Evolutionary conservation across 768 basidiomycete species (phyloP), one percentile per base, ranked within the genome.

Genomic region (Leucocoprinus sp.): DNA sequence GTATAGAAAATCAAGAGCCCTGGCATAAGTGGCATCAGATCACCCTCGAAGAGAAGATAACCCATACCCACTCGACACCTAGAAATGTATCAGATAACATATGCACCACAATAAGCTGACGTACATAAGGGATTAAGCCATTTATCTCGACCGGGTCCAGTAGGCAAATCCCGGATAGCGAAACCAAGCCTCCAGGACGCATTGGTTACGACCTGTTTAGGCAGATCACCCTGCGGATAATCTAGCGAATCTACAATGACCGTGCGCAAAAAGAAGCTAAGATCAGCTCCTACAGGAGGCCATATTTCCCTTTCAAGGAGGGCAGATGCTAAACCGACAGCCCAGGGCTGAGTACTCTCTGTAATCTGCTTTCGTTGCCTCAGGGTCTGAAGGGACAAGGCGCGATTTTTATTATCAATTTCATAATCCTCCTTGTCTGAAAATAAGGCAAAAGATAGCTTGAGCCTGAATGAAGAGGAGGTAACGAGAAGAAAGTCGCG

Each of bases 1-100:
- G 57, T 88, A 89, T 11, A 95, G 64, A 57, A 93, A 95, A 59
- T 93, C 92, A 34, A 95, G 60, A 5, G 92, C 90, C 59, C 87
- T 89, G 52, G 4, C 15, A 42, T 53, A 22, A 23, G 39, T 51
- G 17, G 29, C 24, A 6, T 35, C 4, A 37, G 29, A 17, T 17
- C 15, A 4, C 14, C 9, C 5, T 31, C 31, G 15, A 26, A 12
- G 14, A 24, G 8, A 26, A 8, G 12, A n/a, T 14, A 23, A 21
- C 17, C 33, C 14, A 34, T 1, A 42, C 74, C 43, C 56, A 74
- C 76, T 78, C 73, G 18, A 78, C 73, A 15, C 64, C 75, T 75
- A 36, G 14, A 46, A 28, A 46, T 14, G 23, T 39, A 48, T 23
- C 22, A 42, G 15, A 33, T 37, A 39, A 46, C 34, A 34, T 26